Evolutionary conservation across 345 rosid genomes (phyloP).

Genomic region (Citrus sinensis): DVS_A1.0 CM039163.1:5464001-5464500

Average conservation of each 20-base stretch:
- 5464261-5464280: conserved; percentile 86
- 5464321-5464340: conserved; percentile 93
- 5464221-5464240: conserved; percentile 3
- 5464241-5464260: conserved; percentile 62
- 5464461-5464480: conserved; percentile 84
- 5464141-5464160: conserved; percentile 84
- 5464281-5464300: conserved; percentile 83
- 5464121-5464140: conserved; percentile 91
- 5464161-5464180: conserved; percentile 73
- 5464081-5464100: conserved; percentile 75
- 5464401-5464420: conserved; percentile 31
- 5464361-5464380: conserved; percentile 60
- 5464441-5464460: conserved; percentile 68
- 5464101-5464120: conserved; percentile 81
- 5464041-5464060: conserved; percentile 75
- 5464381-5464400: conserved; percentile 42
- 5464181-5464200: conserved; percentile 22
- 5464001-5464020: not conserved
- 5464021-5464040: conserved; percentile 11
- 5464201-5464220: conserved; percentile 19
- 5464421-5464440: conserved; percentile 37
- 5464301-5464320: conserved; percentile 85
- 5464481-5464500: conserved; percentile 49
- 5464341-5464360: conserved; percentile 90
- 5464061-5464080: conserved; percentile 79